phyloP scores from a whole-genome alignment of 2,329 filamentous ascomycete genomes.

The Venturia effusa region DNA sequence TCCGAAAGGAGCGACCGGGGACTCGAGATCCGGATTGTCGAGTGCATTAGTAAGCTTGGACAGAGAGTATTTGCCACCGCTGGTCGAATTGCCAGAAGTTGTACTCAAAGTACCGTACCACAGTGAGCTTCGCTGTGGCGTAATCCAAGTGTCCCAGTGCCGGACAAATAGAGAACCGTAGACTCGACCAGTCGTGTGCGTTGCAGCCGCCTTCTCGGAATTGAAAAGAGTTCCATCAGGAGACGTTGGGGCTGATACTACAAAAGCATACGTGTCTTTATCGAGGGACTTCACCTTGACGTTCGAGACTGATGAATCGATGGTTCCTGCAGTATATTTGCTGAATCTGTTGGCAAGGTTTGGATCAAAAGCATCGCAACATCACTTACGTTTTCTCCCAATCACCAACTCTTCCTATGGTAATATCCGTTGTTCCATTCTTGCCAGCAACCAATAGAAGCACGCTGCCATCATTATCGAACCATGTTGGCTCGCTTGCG shows the following conservation, averaged over 20 bases:
- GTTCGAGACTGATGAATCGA: conserved; percentile 37
- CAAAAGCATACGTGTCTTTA: conserved; percentile 30
- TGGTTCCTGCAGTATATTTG: conserved; percentile 30
- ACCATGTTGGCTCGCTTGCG: conserved; percentile 65
- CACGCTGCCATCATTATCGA: conserved; percentile 53
- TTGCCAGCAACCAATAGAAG: conserved; percentile 40
- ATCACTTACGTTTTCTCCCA: conserved; percentile 23
- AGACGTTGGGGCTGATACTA: conserved; percentile 50
- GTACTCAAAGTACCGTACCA: conserved; percentile 54
- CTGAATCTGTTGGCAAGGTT: conserved; percentile 14
- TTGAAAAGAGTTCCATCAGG: conserved; percentile 61
- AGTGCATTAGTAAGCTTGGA: conserved; percentile 53
- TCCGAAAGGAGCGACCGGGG: conserved; percentile 68
- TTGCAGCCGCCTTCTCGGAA: conserved; percentile 43
- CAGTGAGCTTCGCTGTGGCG: conserved; percentile 57
- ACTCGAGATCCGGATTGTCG: conserved; percentile 46
- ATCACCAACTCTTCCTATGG: conserved; percentile 23
- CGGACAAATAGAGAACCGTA: conserved; percentile 69
- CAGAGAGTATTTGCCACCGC: conserved; percentile 24
- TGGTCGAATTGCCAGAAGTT: conserved; percentile 16
- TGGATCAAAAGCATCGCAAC: not conserved
- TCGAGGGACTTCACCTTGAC: conserved; percentile 34
- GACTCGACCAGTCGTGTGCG: conserved; percentile 50
- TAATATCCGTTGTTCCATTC: conserved; percentile 28
- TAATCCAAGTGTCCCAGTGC: conserved; percentile 73